phyloP scores from a whole-genome alignment of 768 basidiomycete species.

The Daedaleopsis nitida region DNA sequence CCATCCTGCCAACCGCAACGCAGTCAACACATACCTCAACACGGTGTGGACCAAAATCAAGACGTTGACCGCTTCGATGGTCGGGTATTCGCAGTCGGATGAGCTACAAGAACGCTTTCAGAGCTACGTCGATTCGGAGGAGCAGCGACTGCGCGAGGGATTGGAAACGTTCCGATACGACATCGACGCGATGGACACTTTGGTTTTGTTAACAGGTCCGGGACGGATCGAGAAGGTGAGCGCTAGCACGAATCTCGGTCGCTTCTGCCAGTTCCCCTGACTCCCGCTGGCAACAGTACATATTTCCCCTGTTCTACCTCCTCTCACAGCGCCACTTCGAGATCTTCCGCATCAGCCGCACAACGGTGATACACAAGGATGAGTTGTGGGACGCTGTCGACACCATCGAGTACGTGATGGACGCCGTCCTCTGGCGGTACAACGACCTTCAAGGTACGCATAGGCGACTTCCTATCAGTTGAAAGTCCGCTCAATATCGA shows the following conservation, averaged over 20 bases:
- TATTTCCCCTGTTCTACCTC: conserved; percentile 39
- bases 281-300: too few species aligned
- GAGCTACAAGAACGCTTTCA: too few species aligned
- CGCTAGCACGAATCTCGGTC: not conserved
- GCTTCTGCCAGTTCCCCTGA: not conserved
- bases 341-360: conserved; percentile 32
- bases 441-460: too few species aligned
- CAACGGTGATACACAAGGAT: conserved; percentile 28
- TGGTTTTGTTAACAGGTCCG: conserved; percentile 32
- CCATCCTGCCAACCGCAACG: conserved; percentile 23
- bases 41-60: conserved; percentile 8
- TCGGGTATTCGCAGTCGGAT: conserved; percentile 18
- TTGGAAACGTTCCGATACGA: conserved; percentile 34
- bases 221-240: conserved; percentile 39
- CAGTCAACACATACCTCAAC: conserved; percentile 31
- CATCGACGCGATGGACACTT: conserved; percentile 34
- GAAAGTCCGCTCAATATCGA: too few species aligned
- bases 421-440: conserved; percentile 27
- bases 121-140: conserved; percentile 28
- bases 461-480: too few species aligned
- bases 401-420: conserved; percentile 23
- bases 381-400: conserved; percentile 30
- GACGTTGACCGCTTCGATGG: conserved; percentile 13
- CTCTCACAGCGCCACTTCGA: conserved; percentile 36
- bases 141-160: conserved; percentile 29